These are phyloP conservation scores for Aspergillus baeticus DNA, from an alignment of 495 filamentous ascomycete genomes.

Conservation along the genomic window DNA sequence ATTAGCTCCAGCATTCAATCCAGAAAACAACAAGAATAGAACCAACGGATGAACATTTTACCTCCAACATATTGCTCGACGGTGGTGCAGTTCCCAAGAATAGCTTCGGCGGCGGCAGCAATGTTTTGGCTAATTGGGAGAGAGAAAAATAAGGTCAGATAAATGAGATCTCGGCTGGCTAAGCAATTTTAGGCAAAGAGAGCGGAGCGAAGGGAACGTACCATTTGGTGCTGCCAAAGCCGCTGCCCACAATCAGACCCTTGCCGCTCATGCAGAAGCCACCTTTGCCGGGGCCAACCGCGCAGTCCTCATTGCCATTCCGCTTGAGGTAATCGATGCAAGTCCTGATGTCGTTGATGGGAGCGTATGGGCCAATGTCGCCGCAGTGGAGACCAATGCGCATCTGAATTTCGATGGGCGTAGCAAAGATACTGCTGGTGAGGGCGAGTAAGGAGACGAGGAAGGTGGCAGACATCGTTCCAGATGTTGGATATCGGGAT, in stretches of 20 bases:
- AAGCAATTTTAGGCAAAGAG: background rate
- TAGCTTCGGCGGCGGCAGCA: background rate
- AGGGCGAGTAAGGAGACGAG: background rate
- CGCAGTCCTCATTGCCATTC: background rate
- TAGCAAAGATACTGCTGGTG: background rate
- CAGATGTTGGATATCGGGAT: no score
- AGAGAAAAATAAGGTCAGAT: background rate
- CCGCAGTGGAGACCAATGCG: background rate
- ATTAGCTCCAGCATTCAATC: background rate
- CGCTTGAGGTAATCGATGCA: background rate
- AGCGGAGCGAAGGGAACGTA: background rate
- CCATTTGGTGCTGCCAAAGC: background rate
- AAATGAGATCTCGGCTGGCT: no score
- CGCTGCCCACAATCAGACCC: background rate
- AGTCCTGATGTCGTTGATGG: background rate
- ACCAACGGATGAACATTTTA: background rate
- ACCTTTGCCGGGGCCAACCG: background rate
- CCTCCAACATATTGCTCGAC: constrained; percentile 3
- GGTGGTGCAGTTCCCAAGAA: constrained; percentile 7
- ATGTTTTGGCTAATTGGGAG: constrained; percentile 1
- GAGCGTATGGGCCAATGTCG: background rate
- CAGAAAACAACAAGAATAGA: background rate
- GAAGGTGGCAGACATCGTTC: no score
- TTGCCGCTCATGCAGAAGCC: background rate
- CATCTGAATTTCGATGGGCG: background rate